phyloP scores from a whole-genome alignment of 306 rosid genomes.

The Malus asiatica region DNA sequence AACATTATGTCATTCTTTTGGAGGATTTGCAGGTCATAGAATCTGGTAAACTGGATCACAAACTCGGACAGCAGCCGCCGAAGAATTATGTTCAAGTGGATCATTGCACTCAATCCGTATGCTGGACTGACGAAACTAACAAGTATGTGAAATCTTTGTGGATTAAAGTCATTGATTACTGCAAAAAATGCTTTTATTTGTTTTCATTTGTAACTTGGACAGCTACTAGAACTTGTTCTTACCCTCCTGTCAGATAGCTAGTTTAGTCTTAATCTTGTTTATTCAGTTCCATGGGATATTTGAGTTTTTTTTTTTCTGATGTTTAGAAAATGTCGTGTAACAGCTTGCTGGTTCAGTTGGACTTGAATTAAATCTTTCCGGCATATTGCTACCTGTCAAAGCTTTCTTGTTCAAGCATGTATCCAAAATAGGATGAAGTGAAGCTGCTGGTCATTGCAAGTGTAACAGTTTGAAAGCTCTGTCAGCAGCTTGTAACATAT shows the following conservation, averaged over 20 bases:
- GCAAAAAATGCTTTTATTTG: not conserved
- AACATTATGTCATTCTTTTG: constrained; percentile 56
- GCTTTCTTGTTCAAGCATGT: not conserved
- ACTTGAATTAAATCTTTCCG: not conserved
- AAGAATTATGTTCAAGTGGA: constrained; percentile 27
- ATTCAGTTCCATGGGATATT: not conserved
- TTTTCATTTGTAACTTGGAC: not conserved
- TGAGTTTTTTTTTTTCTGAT: not conserved
- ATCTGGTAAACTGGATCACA: constrained; percentile 55
- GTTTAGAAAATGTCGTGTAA: not conserved
- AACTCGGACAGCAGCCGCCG: constrained; percentile 13
- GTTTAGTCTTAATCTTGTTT: not conserved
- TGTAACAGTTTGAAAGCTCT: not conserved
- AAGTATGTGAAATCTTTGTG: not conserved
- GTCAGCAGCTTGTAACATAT: not conserved
- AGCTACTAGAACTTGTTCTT: no score
- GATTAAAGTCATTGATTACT: not conserved
- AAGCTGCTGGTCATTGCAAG: not conserved
- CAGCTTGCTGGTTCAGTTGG: constrained; percentile 31
- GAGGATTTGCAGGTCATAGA: constrained; percentile 70
- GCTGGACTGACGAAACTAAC: constrained; percentile 24
- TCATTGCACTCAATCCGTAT: constrained; percentile 6
- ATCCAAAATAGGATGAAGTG: not conserved
- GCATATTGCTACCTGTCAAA: not conserved
- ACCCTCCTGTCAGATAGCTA: not conserved